Base-by-base conservation (phyloP, 495 filamentous ascomycete species). In the Neurospora sp. region DNA sequence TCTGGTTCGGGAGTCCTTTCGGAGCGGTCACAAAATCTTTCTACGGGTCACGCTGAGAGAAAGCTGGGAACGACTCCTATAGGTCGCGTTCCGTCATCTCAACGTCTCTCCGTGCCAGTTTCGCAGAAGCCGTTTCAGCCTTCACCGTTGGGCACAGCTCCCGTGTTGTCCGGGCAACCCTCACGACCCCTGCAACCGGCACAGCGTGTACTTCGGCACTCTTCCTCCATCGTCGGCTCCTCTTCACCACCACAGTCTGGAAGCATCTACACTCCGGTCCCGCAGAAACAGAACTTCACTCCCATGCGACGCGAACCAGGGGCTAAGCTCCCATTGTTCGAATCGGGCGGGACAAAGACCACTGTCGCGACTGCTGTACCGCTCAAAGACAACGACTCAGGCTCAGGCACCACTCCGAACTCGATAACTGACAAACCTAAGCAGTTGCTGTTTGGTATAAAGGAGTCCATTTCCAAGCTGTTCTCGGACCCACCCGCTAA, bases 251-350 rank as follows among this genome's bases (percentile, higher is more conserved):
- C 54, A 66, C 54, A 66, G 14, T 8, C 54, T 35, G 27, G 54
- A 4, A 35, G 54, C 27, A 66, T 66, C 14, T 66, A 66, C 27
- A 66, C 54, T 3, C 54, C 54, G 14, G 81, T 86, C 54, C 81
- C 83, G 38, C 85, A 87, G 70, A 87, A 87, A 77, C 77, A 76
- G 71, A 86, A 88, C 72, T 88, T 88, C 73, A 85, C 84, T 0
- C 86, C 87, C 23, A 81, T 81, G 14, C 81, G 75, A 10, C 79
- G 85, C 12, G 76, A 83, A 18, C 77, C 75, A 38, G 42, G 77
- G 27, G 74, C 74, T 11, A 75, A 74, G 54, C 54, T 66, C 40
- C 79, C 77, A 18, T 79, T 86, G 37, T 85, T 86, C 46, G 74
- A 78, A 42, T 31, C 74, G 77, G 2, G 14, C 49, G 49, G 49